Evolutionary conservation across 345 rosid species (phyloP).

Genomic region (Cardamine resedifolia): DNA sequence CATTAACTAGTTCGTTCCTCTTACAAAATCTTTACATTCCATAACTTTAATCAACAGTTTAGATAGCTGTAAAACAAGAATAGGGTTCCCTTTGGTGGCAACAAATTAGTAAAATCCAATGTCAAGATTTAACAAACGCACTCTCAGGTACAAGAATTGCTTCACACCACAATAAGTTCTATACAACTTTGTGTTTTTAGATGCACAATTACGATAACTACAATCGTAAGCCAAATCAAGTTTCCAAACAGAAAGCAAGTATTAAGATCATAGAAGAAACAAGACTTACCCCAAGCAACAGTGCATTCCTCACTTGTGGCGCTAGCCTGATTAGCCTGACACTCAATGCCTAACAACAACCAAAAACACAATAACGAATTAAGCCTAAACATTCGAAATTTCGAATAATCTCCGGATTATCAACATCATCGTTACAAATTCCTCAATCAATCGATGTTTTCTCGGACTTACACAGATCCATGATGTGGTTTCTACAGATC

Average conservation of each 20-base stretch:
- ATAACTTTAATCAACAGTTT: not conserved
- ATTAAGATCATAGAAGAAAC: not conserved
- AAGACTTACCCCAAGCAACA: constrained; percentile 88
- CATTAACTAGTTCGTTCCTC: not conserved
- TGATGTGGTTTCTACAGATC: constrained; percentile 93
- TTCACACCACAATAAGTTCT: not conserved
- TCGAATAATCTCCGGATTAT: not conserved
- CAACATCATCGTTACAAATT: not conserved
- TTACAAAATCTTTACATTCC: not conserved
- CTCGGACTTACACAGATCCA: constrained; percentile 79
- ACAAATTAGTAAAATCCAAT: constrained; percentile 3
- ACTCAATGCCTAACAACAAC: constrained; percentile 71
- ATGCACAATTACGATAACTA: not conserved
- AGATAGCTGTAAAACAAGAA: constrained; percentile 7
- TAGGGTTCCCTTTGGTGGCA: not conserved
- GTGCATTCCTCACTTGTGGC: constrained; percentile 98
- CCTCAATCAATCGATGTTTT: not conserved
- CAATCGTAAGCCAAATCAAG: not conserved
- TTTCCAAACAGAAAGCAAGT: not conserved
- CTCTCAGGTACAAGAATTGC: not conserved
- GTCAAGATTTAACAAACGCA: not conserved
- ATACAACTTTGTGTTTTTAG: not conserved
- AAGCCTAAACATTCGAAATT: not conserved
- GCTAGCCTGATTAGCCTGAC: constrained; percentile 93
- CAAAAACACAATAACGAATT: constrained; percentile 5